A percentile compares a stretch with the other conserved stretches of the same genome.
Conservation (phyloP, 1,284 basidiomycete genomes). For the Inonotus obliquus region DNA sequence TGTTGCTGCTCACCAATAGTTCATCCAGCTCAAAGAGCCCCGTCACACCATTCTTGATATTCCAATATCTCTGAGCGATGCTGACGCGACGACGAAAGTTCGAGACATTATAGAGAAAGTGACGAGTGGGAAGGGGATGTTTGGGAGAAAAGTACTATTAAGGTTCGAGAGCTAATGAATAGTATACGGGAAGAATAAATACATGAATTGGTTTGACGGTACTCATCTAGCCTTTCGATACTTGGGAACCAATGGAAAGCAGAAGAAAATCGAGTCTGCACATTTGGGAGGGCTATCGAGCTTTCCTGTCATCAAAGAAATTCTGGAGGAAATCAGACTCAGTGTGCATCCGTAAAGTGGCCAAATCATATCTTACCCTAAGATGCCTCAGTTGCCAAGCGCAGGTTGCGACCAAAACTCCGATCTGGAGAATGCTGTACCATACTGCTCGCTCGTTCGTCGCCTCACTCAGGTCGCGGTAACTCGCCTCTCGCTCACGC, state of each 20-base stretch:
- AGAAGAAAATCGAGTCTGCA: background rate
- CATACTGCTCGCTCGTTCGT: slow-evolving; percentile 90
- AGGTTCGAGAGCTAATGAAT: slow-evolving; percentile 37
- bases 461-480: slow-evolving; percentile 82
- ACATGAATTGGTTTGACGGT: background rate
- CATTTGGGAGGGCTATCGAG: slow-evolving; percentile 42
- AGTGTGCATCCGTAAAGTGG: slow-evolving; percentile 17
- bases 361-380: slow-evolving; percentile 50
- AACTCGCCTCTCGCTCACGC: slow-evolving; percentile 91
- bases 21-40: slow-evolving; percentile 54
- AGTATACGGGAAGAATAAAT: background rate
- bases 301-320: slow-evolving; percentile 89
- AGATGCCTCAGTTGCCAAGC: slow-evolving; percentile 92
- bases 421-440: slow-evolving; percentile 88
- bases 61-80: slow-evolving; percentile 42
- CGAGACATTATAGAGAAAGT: slow-evolving; percentile 44
- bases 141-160: slow-evolving; percentile 70
- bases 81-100: slow-evolving; percentile 45
- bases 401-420: slow-evolving; percentile 80
- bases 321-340: slow-evolving; percentile 38
- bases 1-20: slow-evolving; percentile 5
- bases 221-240: too few relatives aligned
- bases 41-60: slow-evolving; percentile 63
- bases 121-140: slow-evolving; percentile 40
- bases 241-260: background rate